Conservation (phyloP, 2,329 filamentous ascomycete genomes). For the Pseudocercospora ulei region DNA sequence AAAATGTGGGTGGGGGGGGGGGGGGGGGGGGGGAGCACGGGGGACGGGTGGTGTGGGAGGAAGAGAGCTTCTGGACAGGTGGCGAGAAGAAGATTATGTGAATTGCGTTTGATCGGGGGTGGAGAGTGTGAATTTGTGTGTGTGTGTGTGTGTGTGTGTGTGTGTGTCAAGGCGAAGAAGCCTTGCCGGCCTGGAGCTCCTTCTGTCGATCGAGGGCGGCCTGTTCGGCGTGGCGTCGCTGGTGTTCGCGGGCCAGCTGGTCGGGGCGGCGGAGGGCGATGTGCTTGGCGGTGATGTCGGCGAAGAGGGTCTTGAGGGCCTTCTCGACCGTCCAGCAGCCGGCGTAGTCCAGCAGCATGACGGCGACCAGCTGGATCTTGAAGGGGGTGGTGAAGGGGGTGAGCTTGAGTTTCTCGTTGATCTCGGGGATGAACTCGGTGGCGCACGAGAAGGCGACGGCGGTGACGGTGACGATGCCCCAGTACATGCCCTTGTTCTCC, state of each 20-base stretch:
- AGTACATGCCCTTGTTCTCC: conserved; percentile 98
- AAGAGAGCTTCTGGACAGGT: too few relatives aligned
- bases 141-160: too few relatives aligned
- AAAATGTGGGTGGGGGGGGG: too few relatives aligned
- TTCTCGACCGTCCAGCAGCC: conserved; percentile 85
- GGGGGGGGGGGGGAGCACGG: too few relatives aligned
- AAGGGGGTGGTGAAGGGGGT: conserved; percentile 85
- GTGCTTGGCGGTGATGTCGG: conserved; percentile 85
- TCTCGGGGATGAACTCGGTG: conserved; percentile 87
- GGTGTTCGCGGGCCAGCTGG: conserved; percentile 67
- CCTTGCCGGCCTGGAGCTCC: conserved; percentile 32
- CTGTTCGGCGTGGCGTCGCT: conserved; percentile 50
- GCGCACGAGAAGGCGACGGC: conserved; percentile 88
- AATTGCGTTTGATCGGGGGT: too few relatives aligned
- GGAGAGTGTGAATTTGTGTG: too few relatives aligned
- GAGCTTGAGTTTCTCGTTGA: conserved; percentile 86
- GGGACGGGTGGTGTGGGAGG: too few relatives aligned
- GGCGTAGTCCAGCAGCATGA: conserved; percentile 81
- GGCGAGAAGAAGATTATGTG: too few relatives aligned
- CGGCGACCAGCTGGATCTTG: conserved; percentile 69
- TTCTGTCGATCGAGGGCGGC: conserved; percentile 37
- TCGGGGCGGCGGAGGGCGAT: conserved; percentile 80
- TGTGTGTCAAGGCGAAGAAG: too few relatives aligned
- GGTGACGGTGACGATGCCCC: conserved; percentile 81
- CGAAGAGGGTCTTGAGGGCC: conserved; percentile 72